phyloP scores from a whole-genome alignment of 306 rosid species.

The Hylodesmum podocarpum region DNA sequence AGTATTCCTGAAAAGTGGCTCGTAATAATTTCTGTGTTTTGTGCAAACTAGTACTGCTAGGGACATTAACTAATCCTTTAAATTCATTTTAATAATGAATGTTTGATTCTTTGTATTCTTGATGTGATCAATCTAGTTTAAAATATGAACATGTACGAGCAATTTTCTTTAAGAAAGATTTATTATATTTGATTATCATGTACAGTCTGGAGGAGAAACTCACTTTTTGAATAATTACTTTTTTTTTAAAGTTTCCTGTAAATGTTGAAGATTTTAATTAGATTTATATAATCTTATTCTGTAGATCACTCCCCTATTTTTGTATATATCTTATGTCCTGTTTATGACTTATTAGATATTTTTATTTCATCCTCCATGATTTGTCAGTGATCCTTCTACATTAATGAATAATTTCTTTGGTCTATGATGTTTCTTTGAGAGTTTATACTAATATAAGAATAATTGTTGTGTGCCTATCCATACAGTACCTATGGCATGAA shows the following conservation, averaged over 20 bases:
- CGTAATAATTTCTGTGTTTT: slow-evolving; percentile 13
- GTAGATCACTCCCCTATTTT: not conserved
- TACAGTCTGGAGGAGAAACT: not conserved
- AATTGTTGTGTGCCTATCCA: not conserved
- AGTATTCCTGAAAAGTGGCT: not conserved
- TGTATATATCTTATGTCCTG: not conserved
- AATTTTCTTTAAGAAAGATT: slow-evolving; percentile 4
- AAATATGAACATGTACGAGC: not conserved
- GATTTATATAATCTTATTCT: not conserved
- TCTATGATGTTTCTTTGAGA: slow-evolving; percentile 14
- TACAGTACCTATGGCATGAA: not conserved
- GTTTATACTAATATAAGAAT: not conserved
- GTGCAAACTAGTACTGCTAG: not conserved
- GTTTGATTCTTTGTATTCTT: slow-evolving; percentile 7
- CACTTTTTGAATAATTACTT: slow-evolving; percentile 7
- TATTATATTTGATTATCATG: not conserved
- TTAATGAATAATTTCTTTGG: slow-evolving; percentile 3
- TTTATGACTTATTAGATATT: slow-evolving; percentile 11
- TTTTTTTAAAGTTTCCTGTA: not conserved
- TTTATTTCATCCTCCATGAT: slow-evolving; percentile 3
- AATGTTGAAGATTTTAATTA: not conserved
- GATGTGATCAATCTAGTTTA: slow-evolving; percentile 5
- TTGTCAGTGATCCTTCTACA: slow-evolving; percentile 25
- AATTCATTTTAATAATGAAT: not conserved
- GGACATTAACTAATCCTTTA: not conserved